These are phyloP conservation scores for Aspergillus floridensis DNA, from an alignment of 2,329 filamentous ascomycete genomes.

Conservation along the genomic window DNA sequence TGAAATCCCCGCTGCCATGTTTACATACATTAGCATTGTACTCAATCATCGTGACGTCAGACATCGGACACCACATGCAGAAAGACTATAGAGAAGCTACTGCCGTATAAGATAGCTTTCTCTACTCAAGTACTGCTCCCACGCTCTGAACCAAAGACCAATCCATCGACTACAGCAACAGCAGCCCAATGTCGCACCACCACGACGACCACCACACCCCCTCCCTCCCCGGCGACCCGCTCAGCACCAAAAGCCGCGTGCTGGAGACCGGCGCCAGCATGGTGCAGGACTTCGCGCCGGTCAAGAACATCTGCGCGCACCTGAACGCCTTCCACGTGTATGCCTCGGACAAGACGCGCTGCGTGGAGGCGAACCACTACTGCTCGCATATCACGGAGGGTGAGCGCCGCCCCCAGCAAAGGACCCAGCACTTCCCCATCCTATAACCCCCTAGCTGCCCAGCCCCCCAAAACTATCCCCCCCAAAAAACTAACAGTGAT, in stretches of 20 bases:
- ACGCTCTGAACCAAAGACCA: no score
- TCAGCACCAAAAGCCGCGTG: constrained; percentile 35
- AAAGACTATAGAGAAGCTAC: background rate
- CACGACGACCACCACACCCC: constrained; percentile 7
- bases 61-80: background rate
- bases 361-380: constrained; percentile 80
- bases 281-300: constrained; percentile 59
- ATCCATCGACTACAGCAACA: no score
- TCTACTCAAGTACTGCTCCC: no score
- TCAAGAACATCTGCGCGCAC: constrained; percentile 75
- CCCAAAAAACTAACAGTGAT: no score
- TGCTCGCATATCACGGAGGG: constrained; percentile 71
- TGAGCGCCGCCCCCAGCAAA: constrained; percentile 20
- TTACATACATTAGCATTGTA: background rate
- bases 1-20: background rate
- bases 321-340: constrained; percentile 87
- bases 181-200: background rate
- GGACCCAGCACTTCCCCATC: no score
- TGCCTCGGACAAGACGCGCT: constrained; percentile 65
- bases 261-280: constrained; percentile 39
- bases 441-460: no score
- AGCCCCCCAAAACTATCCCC: background rate
- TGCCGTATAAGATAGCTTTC: no score
- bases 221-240: constrained; percentile 30
- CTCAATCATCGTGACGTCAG: constrained; percentile 33